Percentiles rank a stretch among this genome's conserved stretches.
phyloP scores from a whole-genome alignment of 2,329 filamentous ascomycete species.

The Cordyceps cateniannulata region DNA sequence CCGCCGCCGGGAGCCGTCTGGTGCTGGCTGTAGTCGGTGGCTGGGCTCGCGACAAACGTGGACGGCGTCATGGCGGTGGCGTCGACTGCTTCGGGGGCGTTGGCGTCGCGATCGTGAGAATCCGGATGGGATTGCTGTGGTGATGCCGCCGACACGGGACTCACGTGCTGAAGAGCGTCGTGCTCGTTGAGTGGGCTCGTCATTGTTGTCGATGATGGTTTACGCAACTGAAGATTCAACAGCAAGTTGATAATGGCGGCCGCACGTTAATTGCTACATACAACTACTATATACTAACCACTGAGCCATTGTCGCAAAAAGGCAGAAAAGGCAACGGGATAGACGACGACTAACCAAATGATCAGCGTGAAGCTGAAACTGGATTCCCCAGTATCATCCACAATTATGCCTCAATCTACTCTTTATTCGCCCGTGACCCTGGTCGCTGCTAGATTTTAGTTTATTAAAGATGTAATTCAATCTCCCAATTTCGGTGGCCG shows the following conservation, averaged over 20 bases:
- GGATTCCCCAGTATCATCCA: background rate
- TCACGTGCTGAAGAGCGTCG: background rate
- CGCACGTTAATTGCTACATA: no score
- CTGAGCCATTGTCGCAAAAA: background rate
- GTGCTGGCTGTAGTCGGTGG: no score
- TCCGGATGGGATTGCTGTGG: background rate
- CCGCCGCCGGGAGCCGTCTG: no score
- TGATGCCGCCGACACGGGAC: background rate
- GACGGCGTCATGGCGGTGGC: background rate
- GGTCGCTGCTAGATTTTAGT: background rate
- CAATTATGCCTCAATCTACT: background rate
- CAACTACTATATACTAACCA: background rate
- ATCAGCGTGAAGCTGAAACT: conserved; percentile 7
- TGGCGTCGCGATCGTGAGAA: background rate
- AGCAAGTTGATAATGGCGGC: no score
- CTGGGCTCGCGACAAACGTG: background rate
- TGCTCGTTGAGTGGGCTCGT: background rate
- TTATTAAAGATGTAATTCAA: background rate
- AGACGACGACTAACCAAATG: background rate
- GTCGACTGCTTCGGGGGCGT: background rate
- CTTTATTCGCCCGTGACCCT: background rate
- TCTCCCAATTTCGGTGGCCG: background rate
- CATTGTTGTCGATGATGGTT: background rate
- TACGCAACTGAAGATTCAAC: background rate
- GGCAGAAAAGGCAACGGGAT: no score